Evolutionary conservation across 2,329 filamentous ascomycete species (phyloP).

Genomic region (Fusarium sarcochroum): DNA sequence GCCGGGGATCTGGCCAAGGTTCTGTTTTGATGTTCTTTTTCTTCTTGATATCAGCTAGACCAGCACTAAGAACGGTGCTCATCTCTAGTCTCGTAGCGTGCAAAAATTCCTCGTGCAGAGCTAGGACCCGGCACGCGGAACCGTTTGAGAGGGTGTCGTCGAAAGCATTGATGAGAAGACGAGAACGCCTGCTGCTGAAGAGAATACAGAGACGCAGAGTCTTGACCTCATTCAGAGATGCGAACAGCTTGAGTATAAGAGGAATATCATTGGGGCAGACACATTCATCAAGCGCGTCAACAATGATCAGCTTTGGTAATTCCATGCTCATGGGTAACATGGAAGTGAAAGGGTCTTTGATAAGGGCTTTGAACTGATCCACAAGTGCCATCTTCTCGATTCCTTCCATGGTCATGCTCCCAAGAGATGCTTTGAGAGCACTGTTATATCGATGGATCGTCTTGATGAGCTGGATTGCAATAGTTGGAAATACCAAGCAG

Average conservation of each 20-base stretch:
- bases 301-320: conserved; percentile 32
- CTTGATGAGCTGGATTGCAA: too few species aligned
- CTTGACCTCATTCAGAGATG: too few species aligned
- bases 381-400: conserved; percentile 2
- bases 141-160: not conserved
- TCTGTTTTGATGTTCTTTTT: not conserved
- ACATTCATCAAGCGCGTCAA: conserved; percentile 53
- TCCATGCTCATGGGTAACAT: not conserved
- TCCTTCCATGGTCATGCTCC: too few species aligned
- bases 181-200: not conserved
- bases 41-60: conserved; percentile 6
- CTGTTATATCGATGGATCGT: too few species aligned
- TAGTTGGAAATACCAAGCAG: too few species aligned
- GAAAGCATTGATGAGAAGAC: conserved; percentile 1
- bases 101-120: conserved; percentile 8
- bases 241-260: not conserved
- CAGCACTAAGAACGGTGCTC: not conserved
- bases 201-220: conserved; percentile 2
- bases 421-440: too few species aligned
- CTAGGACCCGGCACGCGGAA: not conserved
- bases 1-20: conserved; percentile 2
- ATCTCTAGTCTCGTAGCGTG: conserved; percentile 15
- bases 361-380: conserved; percentile 24
- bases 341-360: conserved; percentile 18
- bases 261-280: conserved; percentile 7